Percentiles rank a stretch among this genome's conserved stretches.
phyloP scores from a whole-genome alignment of 129 eudicot species.

The Artemisia annua region DNA sequence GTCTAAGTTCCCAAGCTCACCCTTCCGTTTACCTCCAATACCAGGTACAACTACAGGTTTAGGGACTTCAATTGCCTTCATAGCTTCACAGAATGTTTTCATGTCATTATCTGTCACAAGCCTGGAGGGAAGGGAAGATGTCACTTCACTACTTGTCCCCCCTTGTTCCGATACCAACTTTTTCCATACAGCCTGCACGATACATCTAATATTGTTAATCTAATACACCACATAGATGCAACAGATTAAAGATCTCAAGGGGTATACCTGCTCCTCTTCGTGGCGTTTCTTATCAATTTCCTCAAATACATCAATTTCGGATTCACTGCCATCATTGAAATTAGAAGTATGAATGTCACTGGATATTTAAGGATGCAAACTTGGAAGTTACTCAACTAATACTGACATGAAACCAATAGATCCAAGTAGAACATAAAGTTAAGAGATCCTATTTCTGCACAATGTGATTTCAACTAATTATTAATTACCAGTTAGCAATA shows the following conservation, averaged over 20 bases:
- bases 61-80: constrained; percentile 67
- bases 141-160: constrained; percentile 39
- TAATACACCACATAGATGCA: constrained; percentile 1
- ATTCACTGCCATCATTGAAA: constrained; percentile 55
- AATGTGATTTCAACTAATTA: neutral
- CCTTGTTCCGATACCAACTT: constrained; percentile 47
- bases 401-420: constrained; percentile 7
- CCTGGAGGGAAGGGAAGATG: constrained; percentile 73
- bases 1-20: constrained; percentile 77
- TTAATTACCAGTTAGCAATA: neutral
- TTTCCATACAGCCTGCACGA: constrained; percentile 73
- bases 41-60: constrained; percentile 43
- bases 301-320: constrained; percentile 92
- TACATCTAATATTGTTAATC: constrained; percentile 10
- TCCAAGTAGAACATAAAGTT: neutral
- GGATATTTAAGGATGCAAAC: constrained; percentile 13
- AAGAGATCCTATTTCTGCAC: neutral
- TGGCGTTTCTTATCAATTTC: constrained; percentile 77
- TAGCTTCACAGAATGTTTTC: constrained; percentile 75
- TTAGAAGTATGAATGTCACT: constrained; percentile 10
- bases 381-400: neutral
- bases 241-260: neutral
- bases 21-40: constrained; percentile 70
- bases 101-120: constrained; percentile 80
- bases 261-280: constrained; percentile 84